These are phyloP conservation scores for Cenococcum geophilum DNA, from an alignment of 495 filamentous ascomycete species.

Conservation along the genomic window DNA sequence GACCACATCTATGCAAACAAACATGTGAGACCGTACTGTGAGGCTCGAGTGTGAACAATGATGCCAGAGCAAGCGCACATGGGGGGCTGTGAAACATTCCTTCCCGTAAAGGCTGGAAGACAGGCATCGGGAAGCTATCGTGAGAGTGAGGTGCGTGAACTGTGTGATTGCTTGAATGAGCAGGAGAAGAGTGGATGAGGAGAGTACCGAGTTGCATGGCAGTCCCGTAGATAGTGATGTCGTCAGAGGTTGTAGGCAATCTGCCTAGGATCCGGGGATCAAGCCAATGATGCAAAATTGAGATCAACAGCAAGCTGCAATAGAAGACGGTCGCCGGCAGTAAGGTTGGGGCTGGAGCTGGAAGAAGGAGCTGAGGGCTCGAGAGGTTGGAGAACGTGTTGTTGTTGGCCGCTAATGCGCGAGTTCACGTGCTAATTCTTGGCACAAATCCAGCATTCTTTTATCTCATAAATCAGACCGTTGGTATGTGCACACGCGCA, in stretches of 20 bases:
- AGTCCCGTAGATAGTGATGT: conserved; percentile 27
- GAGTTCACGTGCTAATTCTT: conserved; percentile 2
- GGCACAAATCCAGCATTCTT: too few species aligned
- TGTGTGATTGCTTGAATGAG: conserved; percentile 34
- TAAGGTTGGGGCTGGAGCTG: conserved; percentile 14
- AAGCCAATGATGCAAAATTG: conserved; percentile 2
- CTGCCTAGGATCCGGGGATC: conserved; percentile 10
- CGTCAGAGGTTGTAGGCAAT: conserved; percentile 19
- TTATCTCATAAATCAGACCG: too few species aligned
- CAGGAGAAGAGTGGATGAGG: conserved; percentile 37
- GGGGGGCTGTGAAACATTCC: conserved; percentile 52
- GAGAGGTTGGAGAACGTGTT: conserved; percentile 13
- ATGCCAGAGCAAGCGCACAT: conserved; percentile 31
- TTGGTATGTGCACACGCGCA: too few species aligned
- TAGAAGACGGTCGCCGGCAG: conserved; percentile 11
- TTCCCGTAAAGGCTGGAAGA: conserved; percentile 50
- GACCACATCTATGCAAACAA: conserved; percentile 23
- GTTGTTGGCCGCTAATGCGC: background rate
- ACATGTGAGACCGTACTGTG: conserved; percentile 44
- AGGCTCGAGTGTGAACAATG: conserved; percentile 40
- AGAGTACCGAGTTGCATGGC: conserved; percentile 14
- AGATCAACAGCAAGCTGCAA: background rate
- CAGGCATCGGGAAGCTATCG: conserved; percentile 57
- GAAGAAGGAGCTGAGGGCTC: conserved; percentile 2
- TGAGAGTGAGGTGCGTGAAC: conserved; percentile 55